Evolutionary conservation across 2,329 filamentous ascomycete species (phyloP), one percentile per base, ranked within the genome.

Genomic region (Lecanosticta acicola): DNA sequence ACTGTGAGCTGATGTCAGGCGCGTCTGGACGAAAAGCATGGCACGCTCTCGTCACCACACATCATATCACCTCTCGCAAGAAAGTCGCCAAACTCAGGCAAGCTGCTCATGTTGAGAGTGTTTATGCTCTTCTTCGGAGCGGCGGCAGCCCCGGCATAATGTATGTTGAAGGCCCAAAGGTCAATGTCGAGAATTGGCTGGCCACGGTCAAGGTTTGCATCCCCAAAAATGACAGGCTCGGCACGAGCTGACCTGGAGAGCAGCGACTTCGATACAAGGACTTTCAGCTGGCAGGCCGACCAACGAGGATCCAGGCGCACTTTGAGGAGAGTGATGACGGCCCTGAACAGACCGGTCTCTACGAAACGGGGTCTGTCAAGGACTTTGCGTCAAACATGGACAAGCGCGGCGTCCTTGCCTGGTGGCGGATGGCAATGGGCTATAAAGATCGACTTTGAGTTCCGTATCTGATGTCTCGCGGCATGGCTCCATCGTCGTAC

Each of bases 1-100:
- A n/a, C n/a, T n/a, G n/a, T n/a, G n/a, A n/a, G n/a, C n/a, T 29
- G 24, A 29, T 29, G 10, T 7, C 39, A 16, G 9, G 21, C 24
- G 4, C 29, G 39, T 7, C 24, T 5, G 5, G 7, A 7, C 24
- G 24, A 11, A 5, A 29, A 29, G 24, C 24, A 26, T 56, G 51
- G 47, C 77, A 79, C 60, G 78, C 83, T 21, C 70, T 90, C 37
- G 86, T 90, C 49, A 78, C 84, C 42, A 90, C 85, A 0, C 85
- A 90, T 57, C 85, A 90, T 64, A 88, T 90, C 60, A 89, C 84
- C 3, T 88, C 83, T 0, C 81, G 84, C 53, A 88, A 87, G 62
- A 90, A 90, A 61, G 74, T 83, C 36, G 68, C 73, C 19, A 72
- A 73, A 45, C 73, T 90, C 17, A 78, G 73, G 41, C 83, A 84